Base-by-base conservation (phyloP, 495 filamentous ascomycete species). In the Penicillium subrubescens region DNA sequence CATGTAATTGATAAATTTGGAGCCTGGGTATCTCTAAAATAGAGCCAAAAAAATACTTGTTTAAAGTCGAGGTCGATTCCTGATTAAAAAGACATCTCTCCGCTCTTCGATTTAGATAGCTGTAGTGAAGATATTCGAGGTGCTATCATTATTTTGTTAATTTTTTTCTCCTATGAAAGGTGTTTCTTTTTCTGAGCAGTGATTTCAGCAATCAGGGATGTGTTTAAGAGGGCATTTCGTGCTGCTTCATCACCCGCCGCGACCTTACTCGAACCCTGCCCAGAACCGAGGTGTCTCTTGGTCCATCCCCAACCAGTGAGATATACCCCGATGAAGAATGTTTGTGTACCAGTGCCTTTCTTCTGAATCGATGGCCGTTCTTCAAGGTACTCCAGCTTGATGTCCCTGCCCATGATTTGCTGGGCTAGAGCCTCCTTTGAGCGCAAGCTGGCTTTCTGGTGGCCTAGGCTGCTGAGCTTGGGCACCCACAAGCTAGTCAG, bases 231-330 rank as follows among this genome's bases (percentile, higher is more conserved):
- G 1, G 91, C 92, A 65, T 84, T 77, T 50, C 75, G 73, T 31
- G 93, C 93, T 31, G 93, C 93, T 61, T 82, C 84, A 54, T 86
- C 80, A 3, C 90, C 91, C 11, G 92, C 93, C 55, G 90, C 88
- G 57, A 84, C 86, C 74, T 94, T 95, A 56, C 84, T 89, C 48
- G 82, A 71, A 7, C 88, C 93, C 29, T 81, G 82, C 17, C 92
- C 93, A 37, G 79, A 83, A 0, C 90, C 92, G 8, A 97, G 73
- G 70, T 83, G 78, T 68, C 83, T 77, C 43, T 86, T 81, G 21
- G 79, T 77, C 79, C 89, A 90, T 17, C 92, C 91, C 82, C 88
- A 92, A 1, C 92, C 92, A 8, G 85, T 85, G 21, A 93, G 76
- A 73, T 88, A 92, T 1, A 89, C 86, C 0, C 86, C 91, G n/a